Conservation (phyloP, 2,329 filamentous ascomycete genomes). For the Penicillium paneum region DNA sequence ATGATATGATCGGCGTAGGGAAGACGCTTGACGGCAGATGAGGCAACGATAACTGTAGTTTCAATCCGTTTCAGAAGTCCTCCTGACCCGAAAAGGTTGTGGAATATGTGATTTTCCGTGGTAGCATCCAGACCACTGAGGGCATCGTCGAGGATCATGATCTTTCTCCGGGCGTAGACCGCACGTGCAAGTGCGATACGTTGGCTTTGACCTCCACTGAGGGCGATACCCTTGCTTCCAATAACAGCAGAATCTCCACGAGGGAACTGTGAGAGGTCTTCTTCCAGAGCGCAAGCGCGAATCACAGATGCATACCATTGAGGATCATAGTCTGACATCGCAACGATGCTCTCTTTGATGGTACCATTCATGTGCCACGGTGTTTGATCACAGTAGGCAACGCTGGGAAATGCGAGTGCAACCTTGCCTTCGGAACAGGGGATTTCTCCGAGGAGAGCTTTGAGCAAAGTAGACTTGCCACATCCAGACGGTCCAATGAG, state of each 20-base stretch:
- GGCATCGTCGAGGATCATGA: slow-evolving; percentile 52
- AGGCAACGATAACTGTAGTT: slow-evolving; percentile 41
- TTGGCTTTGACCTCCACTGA: slow-evolving; percentile 54
- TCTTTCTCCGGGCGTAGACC: slow-evolving; percentile 48
- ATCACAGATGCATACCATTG: slow-evolving; percentile 40
- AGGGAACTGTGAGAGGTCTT: slow-evolving; percentile 42
- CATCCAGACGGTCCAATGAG: slow-evolving; percentile 52
- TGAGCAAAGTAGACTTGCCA: slow-evolving; percentile 53
- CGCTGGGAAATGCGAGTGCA: slow-evolving; percentile 28
- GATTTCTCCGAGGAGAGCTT: slow-evolving; percentile 46
- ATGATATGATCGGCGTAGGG: slow-evolving; percentile 45
- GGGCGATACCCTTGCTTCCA: slow-evolving; percentile 50
- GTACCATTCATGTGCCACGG: slow-evolving; percentile 44
- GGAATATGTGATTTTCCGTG: slow-evolving; percentile 50
- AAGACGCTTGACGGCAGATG: slow-evolving; percentile 41
- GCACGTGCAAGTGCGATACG: slow-evolving; percentile 54
- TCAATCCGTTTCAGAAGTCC: slow-evolving; percentile 45
- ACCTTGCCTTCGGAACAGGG: slow-evolving; percentile 35
- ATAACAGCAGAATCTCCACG: slow-evolving; percentile 47
- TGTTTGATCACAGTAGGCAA: slow-evolving; percentile 44
- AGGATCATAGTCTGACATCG: slow-evolving; percentile 36
- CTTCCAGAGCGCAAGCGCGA: slow-evolving; percentile 36
- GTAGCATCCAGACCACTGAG: slow-evolving; percentile 52
- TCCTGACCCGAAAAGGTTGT: slow-evolving; percentile 46
- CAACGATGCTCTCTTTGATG: slow-evolving; percentile 42